Percentiles rank a stretch among this genome's conserved stretches.
Conservation (phyloP, 2,329 filamentous ascomycete species). For the Xylaria multiplex region DNA sequence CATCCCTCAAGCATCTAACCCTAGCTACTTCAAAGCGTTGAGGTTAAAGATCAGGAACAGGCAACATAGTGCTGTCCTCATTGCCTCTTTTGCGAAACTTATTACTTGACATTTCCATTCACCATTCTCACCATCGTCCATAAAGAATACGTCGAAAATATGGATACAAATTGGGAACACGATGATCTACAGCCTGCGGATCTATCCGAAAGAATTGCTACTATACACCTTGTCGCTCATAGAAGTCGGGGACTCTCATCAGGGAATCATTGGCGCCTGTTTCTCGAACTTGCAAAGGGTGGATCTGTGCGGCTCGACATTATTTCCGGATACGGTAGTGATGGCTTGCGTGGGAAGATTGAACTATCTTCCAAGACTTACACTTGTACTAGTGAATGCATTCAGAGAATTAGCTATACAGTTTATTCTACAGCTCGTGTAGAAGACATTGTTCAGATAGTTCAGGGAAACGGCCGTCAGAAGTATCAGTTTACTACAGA, state of each 20-base stretch:
- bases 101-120: too few relatives aligned
- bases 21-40: too few relatives aligned
- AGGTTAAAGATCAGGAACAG: too few relatives aligned
- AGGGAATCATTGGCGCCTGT: conserved; percentile 18
- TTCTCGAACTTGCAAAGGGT: not conserved
- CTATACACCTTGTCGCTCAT: conserved; percentile 16
- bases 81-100: not conserved
- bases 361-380: not conserved
- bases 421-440: not conserved
- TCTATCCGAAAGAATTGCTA: not conserved
- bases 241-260: not conserved
- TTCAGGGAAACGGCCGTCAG: conserved; percentile 4
- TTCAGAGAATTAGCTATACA: not conserved
- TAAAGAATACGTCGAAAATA: not conserved
- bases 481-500: conserved; percentile 1
- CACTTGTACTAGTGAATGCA: not conserved
- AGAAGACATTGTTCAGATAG: not conserved
- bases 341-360: conserved; percentile 19
- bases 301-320: conserved; percentile 13
- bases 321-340: conserved; percentile 13
- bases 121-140: not conserved
- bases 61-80: not conserved
- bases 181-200: not conserved
- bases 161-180: conserved; percentile 11
- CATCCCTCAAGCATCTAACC: too few relatives aligned